Base-by-base conservation (phyloP, 495 filamentous ascomycete genomes). In the Articulospora tetracladia region DNA sequence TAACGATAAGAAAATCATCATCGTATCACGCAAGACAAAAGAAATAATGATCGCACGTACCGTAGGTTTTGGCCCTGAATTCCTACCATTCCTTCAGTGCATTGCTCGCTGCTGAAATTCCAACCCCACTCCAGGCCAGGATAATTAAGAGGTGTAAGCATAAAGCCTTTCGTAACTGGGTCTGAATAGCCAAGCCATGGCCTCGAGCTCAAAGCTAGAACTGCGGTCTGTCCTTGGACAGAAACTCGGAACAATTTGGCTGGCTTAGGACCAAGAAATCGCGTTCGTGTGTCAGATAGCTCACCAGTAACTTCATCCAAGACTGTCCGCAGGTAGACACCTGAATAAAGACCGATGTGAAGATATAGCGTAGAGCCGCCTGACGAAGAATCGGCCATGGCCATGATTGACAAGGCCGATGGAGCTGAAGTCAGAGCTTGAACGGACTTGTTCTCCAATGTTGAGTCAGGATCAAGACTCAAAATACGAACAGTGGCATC, bases 231-330 rank as follows among this genome's bases (percentile, higher is more conserved):
- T 24, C 86, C 88, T 70, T 93, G 87, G 11, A 94, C 91, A 12
- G 89, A 85, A 1, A 94, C 92, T 63, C 86, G 83, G 69, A 95
- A 97, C 1, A 98, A 82, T 63, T 88, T 90, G 24, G 93, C 90
- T 17, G 91, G 84, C 64, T 91, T 92, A 1, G 90, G 90, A 1
- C 95, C 95, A 19, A 99, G 79, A 72, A 97, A 98, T 41, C 93
- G 90, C 30, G 93, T 96, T 53, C 93, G 83, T 1, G 92, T 97
- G 70, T 97, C 94, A 1, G 92, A 93, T 25, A 98, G 77, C 67
- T 97, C 94, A 51, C 95, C 95, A 1, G 92, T 97, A 13, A 93
- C 80, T 64, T 97, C 96, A 68, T 98, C 95, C 26, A 99, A 74
- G 19, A 96, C 89, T 0, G 95, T 96, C 39, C 95, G 83, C 22